Conservation (phyloP, 345 rosid species). For the Tarenaya hassleriana region DNA sequence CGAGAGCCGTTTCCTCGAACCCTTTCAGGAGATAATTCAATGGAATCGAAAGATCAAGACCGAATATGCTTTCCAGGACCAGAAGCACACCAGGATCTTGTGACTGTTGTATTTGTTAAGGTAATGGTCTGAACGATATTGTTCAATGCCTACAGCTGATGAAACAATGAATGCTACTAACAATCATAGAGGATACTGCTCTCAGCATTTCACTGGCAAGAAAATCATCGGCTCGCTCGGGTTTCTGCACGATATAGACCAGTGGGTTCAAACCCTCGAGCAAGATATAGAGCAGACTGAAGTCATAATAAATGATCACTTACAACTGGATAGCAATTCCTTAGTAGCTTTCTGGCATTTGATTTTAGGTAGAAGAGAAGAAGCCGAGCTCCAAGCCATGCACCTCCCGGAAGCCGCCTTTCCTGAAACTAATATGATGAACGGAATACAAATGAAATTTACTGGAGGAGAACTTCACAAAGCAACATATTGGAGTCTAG, state of each 20-base stretch:
- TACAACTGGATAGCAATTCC: constrained; percentile 76
- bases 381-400: constrained; percentile 59
- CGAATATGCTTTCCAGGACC: constrained; percentile 80
- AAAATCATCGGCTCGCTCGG: constrained; percentile 69
- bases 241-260: constrained; percentile 41
- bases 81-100: constrained; percentile 67
- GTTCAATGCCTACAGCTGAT: not conserved
- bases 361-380: constrained; percentile 55
- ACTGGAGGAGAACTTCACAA: not conserved
- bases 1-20: constrained; percentile 43
- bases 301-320: constrained; percentile 21
- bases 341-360: constrained; percentile 47
- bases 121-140: constrained; percentile 16
- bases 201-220: constrained; percentile 76
- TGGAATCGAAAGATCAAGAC: constrained; percentile 74
- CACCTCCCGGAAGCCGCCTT: constrained; percentile 48
- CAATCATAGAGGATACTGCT: constrained; percentile 63
- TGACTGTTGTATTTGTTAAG: constrained; percentile 59
- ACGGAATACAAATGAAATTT: constrained; percentile 1
- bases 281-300: constrained; percentile 1
- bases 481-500: not conserved
- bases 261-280: not conserved
- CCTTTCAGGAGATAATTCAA: constrained; percentile 66
- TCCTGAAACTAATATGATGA: constrained; percentile 36
- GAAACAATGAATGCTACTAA: not conserved